Evolutionary conservation across 2,329 filamentous ascomycete genomes (phyloP).

Genomic region (Alternaria longipes): DNA sequence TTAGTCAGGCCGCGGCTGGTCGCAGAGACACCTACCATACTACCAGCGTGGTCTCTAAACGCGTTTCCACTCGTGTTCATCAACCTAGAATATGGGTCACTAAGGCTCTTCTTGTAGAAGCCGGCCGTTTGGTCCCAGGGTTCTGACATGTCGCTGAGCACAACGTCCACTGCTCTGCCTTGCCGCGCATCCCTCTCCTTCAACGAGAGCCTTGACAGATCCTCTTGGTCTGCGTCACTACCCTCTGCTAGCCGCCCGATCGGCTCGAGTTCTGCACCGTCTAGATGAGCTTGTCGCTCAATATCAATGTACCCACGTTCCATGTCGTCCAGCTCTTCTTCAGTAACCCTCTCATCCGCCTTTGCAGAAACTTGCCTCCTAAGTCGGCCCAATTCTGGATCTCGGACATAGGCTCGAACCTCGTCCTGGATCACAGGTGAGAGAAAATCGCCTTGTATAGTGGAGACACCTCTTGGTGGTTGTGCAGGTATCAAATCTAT

Average conservation of each 20-base stretch:
- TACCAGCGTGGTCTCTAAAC: conserved; percentile 89
- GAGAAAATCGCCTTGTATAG: conserved; percentile 94
- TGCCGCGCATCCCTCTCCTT: conserved; percentile 50
- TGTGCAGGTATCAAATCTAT: conserved; percentile 94
- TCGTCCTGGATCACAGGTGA: conserved; percentile 76
- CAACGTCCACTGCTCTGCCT: conserved; percentile 80
- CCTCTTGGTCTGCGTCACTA: conserved; percentile 33
- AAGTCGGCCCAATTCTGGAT: conserved; percentile 67
- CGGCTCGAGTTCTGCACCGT: conserved; percentile 33
- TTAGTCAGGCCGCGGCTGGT: conserved; percentile 13
- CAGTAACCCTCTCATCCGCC: conserved; percentile 42
- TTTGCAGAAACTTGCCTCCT: conserved; percentile 43
- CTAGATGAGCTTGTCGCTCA: conserved; percentile 61
- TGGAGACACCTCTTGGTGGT: conserved; percentile 89
- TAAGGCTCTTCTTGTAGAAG: conserved; percentile 87
- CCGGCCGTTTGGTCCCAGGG: conserved; percentile 86
- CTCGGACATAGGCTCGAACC: conserved; percentile 77
- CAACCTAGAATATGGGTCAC: conserved; percentile 96
- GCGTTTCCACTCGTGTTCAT: conserved; percentile 95
- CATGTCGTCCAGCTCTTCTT: conserved; percentile 53
- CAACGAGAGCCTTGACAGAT: conserved; percentile 38
- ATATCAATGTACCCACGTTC: conserved; percentile 72
- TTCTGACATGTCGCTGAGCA: conserved; percentile 98
- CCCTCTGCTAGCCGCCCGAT: conserved; percentile 22
- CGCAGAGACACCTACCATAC: conserved; percentile 75